Base-by-base conservation (phyloP, 352 stramenopile genomes). In the Phytophthora europaea region DNA sequence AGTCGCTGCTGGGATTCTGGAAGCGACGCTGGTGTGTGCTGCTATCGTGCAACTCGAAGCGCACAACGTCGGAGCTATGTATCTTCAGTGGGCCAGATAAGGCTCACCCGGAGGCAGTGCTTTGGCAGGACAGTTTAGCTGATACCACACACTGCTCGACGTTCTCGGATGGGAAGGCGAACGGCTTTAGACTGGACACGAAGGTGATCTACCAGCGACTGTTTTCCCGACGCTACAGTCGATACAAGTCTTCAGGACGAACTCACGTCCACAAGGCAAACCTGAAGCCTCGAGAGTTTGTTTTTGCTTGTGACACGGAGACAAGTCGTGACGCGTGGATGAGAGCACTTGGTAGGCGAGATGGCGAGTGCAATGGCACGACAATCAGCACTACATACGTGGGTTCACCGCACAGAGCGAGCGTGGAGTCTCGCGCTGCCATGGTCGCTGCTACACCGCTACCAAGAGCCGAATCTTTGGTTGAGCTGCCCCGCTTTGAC, bases 21-120 rank as follows among this genome's bases (percentile, higher is more conserved):
- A 91, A 85, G 65, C 81, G 72, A 4, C 83, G 87, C 36, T 94
- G 83, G 82, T 87, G 76, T 54, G 81, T 92, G 23, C 68, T 85
- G 31, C 57, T 92, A 6, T 78, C 82, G 20, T 91, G 86, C 58
- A 82, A 89, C 34, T 51, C 63, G 7, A 78, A 86, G 33, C 78
- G 61, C 57, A 70, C 77, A 18, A 62, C 80, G 1, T 77, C 80
- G 9, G 87, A 94, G 64, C 61, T 94, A 10, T 83, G 81, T 36
- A 62, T 94, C 22, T 92, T 90, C 47, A 65, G 63, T 8, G 54
- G 79, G 7, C 81, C 80, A 10, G 64, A 70, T 48, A 72, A 85
- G 65, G 34, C 78, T 0, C 59, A 79, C 16, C 87, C 84, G 4
- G 67, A 81, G 18, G 75, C 77, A 20, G 77, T 93, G 9, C 60